Conservation (phyloP, 192 early-diverging fungal species). For the Linderina pennispora region DNA sequence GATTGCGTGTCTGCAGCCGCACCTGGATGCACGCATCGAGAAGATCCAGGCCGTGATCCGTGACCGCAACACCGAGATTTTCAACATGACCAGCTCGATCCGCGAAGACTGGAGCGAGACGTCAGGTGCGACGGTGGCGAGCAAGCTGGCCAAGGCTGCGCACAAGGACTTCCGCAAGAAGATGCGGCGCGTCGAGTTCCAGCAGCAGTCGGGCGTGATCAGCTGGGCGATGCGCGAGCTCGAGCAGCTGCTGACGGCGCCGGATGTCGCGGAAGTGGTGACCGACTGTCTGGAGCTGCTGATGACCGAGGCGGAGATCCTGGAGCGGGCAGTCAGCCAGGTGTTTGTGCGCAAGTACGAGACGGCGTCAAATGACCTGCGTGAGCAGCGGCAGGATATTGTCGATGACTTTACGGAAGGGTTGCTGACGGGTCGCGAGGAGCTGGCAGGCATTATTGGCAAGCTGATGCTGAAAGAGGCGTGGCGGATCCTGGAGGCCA, state of each 20-base stretch:
- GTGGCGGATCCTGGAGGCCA: conserved; percentile 58
- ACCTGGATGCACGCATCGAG: conserved; percentile 36
- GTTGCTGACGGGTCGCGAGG: conserved; percentile 58
- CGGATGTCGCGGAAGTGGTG: conserved; percentile 51
- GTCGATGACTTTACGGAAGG: conserved; percentile 65
- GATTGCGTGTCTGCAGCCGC: conserved; percentile 32
- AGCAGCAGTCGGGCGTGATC: conserved; percentile 52
- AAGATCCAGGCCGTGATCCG: conserved; percentile 36
- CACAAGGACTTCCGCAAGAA: conserved; percentile 67
- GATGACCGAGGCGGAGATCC: conserved; percentile 69
- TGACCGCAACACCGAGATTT: conserved; percentile 46
- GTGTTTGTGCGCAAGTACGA: conserved; percentile 56
- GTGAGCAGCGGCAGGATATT: conserved; percentile 52
- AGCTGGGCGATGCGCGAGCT: conserved; percentile 54
- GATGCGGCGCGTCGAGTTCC: conserved; percentile 56
- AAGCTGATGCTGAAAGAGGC: conserved; percentile 72
- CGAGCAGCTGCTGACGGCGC: conserved; percentile 50
- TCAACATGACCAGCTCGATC: conserved; percentile 24
- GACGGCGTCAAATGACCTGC: conserved; percentile 41
- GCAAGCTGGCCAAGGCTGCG: conserved; percentile 52
- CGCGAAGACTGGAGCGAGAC: conserved; percentile 34
- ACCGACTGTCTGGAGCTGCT: conserved; percentile 59
- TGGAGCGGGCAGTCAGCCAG: conserved; percentile 56
- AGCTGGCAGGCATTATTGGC: conserved; percentile 65
- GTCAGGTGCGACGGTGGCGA: conserved; percentile 47